Evolutionary conservation across 139 green algal species (phyloP), one percentile per base, ranked within the genome.

Genomic region (Coelastrella sp.): DNA sequence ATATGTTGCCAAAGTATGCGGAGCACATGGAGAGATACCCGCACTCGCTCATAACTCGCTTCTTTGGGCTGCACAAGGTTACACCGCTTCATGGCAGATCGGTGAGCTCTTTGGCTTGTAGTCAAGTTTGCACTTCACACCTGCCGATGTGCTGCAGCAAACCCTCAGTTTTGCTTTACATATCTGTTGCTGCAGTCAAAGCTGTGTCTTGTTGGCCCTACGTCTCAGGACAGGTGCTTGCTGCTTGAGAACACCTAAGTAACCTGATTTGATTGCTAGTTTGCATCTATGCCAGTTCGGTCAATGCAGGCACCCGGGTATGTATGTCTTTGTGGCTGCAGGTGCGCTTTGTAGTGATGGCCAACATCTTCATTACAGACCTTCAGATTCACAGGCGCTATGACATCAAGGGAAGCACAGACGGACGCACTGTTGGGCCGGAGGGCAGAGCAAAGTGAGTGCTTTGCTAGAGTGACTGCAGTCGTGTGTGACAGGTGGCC

Each of bases 281-380:
- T 1, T 49, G 35, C 3, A 49, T 49, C 35, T 49, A 49, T 49
- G 35, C 35, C 35, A 49, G 35, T 49, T 49, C 35, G 3, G 1
- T 49, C 35, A 49, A 49, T 70, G 63, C 63, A 22, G 63, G 63
- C 70, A 78, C 20, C 70, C 5, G 20, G 8, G 70, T 7, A 12
- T 14, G 49, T 66, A 22, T 73, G 57, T 35, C 10, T 49, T 70
- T 61, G 63, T 88, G 35, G 59, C 27, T 79, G 81, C 66, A 96
- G 92, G 95, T 98, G 73, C 95, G 98, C 1, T 99, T 99, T 91
- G 92, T 99, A 58, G 97, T 99, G 10, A 99, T 99, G 98, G 94
- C 91, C 90, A 99, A 99, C 93, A 95, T 99, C 24, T 97, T 99
- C 83, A 92, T 92, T 84, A 98, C 97, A 5, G 96, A 99, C 86